Evolutionary conservation across 176 grass and related monocot genomes (phyloP).

Genomic region (Rhipidocladum racemiflorum): DNA sequence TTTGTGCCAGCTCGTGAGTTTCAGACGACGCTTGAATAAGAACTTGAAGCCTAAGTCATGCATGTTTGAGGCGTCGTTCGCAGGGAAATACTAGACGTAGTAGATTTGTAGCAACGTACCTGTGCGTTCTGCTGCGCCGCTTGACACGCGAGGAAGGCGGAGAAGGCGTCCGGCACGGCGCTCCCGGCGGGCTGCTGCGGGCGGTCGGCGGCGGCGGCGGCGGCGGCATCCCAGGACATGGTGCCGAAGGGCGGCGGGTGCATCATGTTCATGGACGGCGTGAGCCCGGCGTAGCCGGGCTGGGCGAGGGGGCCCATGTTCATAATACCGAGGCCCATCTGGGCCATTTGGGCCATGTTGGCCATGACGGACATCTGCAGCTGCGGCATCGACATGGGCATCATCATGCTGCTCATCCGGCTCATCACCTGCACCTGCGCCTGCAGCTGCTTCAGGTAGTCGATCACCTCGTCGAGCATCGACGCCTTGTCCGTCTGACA

Average conservation of each 20-base stretch:
- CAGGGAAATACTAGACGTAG: not conserved
- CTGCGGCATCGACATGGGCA: slow-evolving; percentile 77
- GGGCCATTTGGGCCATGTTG: slow-evolving; percentile 76
- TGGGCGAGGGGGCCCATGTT: slow-evolving; percentile 43
- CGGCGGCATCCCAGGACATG: slow-evolving; percentile 28
- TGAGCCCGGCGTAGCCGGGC: slow-evolving; percentile 41
- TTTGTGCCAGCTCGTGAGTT: not conserved
- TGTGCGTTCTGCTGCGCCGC: slow-evolving; percentile 49
- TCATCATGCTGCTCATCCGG: slow-evolving; percentile 80
- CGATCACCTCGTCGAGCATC: slow-evolving; percentile 97
- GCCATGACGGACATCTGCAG: slow-evolving; percentile 79
- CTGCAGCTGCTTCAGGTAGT: slow-evolving; percentile 94
- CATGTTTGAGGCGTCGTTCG: not conserved
- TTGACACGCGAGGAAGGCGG: slow-evolving; percentile 58
- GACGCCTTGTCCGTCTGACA: slow-evolving; percentile 90
- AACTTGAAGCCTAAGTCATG: not conserved
- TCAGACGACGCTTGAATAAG: not conserved
- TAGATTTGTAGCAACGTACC: slow-evolving; percentile 16
- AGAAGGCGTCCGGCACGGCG: slow-evolving; percentile 45
- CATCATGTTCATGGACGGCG: slow-evolving; percentile 45
- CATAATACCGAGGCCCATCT: slow-evolving; percentile 74
- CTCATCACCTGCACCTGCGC: slow-evolving; percentile 74
- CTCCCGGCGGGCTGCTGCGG: slow-evolving; percentile 10
- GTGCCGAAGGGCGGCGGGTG: slow-evolving; percentile 44
- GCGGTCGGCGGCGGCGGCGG: slow-evolving; percentile 19